phyloP scores from a whole-genome alignment of 495 filamentous ascomycete species.

The Podospora bellae-mahoneyi region DNA sequence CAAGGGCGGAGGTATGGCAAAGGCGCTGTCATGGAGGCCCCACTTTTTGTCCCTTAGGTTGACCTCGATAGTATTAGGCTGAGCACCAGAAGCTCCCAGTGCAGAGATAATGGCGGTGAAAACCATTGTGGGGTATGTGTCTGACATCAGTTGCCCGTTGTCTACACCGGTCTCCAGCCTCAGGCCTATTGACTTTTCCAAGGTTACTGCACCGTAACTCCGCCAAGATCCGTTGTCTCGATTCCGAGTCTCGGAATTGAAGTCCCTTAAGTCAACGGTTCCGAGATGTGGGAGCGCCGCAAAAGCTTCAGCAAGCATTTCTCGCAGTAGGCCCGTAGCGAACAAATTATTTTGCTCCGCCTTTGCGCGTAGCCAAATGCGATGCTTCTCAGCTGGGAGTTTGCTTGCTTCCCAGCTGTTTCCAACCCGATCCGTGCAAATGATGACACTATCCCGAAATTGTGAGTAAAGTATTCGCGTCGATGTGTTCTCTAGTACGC shows the following conservation, averaged over 20 bases:
- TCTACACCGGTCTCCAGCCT: conserved; percentile 3
- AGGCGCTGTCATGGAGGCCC: conserved; percentile 28
- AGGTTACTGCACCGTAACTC: conserved; percentile 37
- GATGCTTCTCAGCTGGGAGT: not conserved
- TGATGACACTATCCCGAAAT: conserved; percentile 36
- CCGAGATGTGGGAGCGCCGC: conserved; percentile 45
- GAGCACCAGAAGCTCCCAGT: conserved; percentile 33
- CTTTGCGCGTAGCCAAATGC: not conserved
- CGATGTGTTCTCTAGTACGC: too few species aligned
- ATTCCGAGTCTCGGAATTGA: conserved; percentile 32
- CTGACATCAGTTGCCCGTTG: conserved; percentile 1
- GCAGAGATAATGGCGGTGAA: conserved; percentile 35
- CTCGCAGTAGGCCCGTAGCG: conserved; percentile 36
- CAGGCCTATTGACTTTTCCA: conserved; percentile 5
- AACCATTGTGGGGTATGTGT: conserved; percentile 18
- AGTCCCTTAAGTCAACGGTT: conserved; percentile 50
- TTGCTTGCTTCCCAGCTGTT: too few species aligned
- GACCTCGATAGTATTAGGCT: conserved; percentile 38
- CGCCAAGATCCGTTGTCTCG: conserved; percentile 33
- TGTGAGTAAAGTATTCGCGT: not conserved
- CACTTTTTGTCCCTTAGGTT: conserved; percentile 27
- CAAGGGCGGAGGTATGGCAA: conserved; percentile 35
- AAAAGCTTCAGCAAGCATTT: conserved; percentile 52
- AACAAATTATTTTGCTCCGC: conserved; percentile 36
- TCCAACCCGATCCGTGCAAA: conserved; percentile 37